These are phyloP conservation scores for Fomitopsis schrenkii DNA, from an alignment of 1,284 basidiomycete genomes.

Conservation along the genomic window DNA sequence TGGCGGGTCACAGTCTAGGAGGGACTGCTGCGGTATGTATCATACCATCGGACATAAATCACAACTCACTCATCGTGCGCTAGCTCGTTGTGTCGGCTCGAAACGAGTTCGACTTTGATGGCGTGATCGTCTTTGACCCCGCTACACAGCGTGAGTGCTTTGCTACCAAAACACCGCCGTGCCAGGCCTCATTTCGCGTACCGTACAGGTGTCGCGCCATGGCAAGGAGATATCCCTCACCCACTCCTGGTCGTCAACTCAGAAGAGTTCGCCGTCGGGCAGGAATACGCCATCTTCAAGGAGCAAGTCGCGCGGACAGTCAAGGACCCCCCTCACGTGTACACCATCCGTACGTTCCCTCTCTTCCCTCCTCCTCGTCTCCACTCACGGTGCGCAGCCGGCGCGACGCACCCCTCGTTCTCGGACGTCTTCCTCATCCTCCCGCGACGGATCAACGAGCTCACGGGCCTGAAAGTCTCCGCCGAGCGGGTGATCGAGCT, in stretches of 20 bases:
- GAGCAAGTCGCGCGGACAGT: not conserved
- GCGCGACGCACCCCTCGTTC: not conserved
- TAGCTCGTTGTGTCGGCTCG: not conserved
- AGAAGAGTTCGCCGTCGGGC: constrained; percentile 1
- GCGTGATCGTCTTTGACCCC: not conserved
- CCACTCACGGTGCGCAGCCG: not conserved
- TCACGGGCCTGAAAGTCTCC: not conserved
- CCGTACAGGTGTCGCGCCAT: not conserved
- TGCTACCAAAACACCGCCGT: not conserved
- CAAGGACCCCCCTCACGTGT: not conserved
- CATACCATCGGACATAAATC: not conserved
- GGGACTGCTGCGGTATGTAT: not conserved
- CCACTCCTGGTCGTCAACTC: not conserved
- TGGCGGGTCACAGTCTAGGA: not conserved
- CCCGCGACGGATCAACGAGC: not conserved
- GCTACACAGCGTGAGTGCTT: not conserved
- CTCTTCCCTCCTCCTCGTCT: not conserved
- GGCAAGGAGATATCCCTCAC: not conserved
- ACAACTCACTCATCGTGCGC: not conserved
- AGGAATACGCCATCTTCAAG: constrained; percentile 1
- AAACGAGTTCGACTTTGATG: not conserved
- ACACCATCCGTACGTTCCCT: not conserved
- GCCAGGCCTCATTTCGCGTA: not conserved
- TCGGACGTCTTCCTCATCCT: constrained; percentile 2
- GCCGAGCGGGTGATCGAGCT: not conserved